phyloP scores from a whole-genome alignment of 1,284 basidiomycete species.

The Amylostereum areolatum region DNA sequence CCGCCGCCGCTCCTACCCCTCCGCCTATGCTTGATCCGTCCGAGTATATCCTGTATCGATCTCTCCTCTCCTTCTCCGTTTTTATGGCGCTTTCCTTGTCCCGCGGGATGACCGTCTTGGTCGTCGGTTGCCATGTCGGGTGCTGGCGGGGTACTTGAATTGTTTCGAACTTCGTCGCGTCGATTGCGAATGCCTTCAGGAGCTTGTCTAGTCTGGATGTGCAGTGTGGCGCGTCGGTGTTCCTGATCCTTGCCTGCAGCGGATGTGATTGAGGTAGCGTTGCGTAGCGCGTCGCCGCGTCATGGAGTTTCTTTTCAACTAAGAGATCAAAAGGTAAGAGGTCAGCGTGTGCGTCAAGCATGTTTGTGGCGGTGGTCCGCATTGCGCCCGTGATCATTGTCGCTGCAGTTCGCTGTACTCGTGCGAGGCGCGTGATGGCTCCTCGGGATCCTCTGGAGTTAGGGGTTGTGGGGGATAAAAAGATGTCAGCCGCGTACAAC shows the following conservation, averaged over 20 bases:
- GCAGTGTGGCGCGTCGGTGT: neutral
- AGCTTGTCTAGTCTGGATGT: neutral
- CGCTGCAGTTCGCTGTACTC: slow-evolving; percentile 7
- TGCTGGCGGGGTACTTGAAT: neutral
- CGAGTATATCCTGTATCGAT: slow-evolving; percentile 7
- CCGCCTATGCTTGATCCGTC: slow-evolving; percentile 16
- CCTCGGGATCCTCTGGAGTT: slow-evolving; percentile 3
- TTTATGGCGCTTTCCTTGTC: neutral
- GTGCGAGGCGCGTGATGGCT: neutral
- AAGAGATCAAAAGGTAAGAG: slow-evolving; percentile 8
- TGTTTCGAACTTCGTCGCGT: neutral
- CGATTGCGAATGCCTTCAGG: neutral
- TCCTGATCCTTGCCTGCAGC: neutral
- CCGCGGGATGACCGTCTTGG: neutral
- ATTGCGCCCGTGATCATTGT: slow-evolving; percentile 6
- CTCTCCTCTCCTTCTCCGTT: neutral
- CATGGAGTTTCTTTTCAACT: slow-evolving; percentile 1
- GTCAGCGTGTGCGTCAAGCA: slow-evolving; percentile 8
- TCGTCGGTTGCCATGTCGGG: neutral
- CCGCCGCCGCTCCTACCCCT: slow-evolving; percentile 19
- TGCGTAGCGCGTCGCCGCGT: neutral
- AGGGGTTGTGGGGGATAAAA: neutral
- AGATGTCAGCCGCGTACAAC: neutral
- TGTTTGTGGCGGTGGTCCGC: slow-evolving; percentile 1
- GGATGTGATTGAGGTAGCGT: neutral